Evolutionary conservation across 352 stramenopile species (phyloP).

Genomic region (Phytopythium aichiense): DNA sequence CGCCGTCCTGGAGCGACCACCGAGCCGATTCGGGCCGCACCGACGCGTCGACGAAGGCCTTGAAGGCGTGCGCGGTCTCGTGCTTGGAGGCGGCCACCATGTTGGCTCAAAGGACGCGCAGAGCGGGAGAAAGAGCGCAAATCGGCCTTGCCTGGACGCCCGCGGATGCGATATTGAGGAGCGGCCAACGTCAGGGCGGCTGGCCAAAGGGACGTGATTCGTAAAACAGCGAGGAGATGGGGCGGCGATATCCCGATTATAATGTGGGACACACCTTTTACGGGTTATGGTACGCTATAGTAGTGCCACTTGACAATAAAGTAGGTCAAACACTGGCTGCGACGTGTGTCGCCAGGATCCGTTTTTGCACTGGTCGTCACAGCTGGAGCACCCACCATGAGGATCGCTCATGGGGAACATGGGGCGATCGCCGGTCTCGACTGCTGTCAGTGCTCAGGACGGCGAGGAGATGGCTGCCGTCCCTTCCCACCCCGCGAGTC

Average conservation of each 20-base stretch:
- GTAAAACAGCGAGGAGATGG: conserved; percentile 5
- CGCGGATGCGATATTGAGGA: neutral
- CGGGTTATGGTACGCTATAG: neutral
- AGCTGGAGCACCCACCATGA: neutral
- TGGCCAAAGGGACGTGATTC: neutral
- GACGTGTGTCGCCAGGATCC: neutral
- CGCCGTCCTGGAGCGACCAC: neutral
- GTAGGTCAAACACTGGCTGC: neutral
- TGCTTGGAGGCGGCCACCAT: conserved; percentile 10
- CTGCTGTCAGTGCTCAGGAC: neutral
- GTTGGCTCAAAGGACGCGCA: no score
- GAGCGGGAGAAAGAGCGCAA: neutral
- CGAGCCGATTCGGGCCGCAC: conserved; percentile 25
- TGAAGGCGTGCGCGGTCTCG: conserved; percentile 45
- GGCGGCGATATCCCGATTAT: no score
- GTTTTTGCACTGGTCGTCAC: neutral
- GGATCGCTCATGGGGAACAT: neutral
- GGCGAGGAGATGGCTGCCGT: neutral
- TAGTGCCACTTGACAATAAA: neutral
- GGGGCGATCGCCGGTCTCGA: neutral
- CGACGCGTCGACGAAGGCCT: conserved; percentile 73
- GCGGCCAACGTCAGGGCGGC: neutral
- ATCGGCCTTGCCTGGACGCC: neutral
- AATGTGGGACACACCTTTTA: neutral
- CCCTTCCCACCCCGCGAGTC: neutral